These are phyloP conservation scores for Diaporthe citrichinensis DNA, from an alignment of 2,329 filamentous ascomycete genomes.

Conservation along the genomic window DNA sequence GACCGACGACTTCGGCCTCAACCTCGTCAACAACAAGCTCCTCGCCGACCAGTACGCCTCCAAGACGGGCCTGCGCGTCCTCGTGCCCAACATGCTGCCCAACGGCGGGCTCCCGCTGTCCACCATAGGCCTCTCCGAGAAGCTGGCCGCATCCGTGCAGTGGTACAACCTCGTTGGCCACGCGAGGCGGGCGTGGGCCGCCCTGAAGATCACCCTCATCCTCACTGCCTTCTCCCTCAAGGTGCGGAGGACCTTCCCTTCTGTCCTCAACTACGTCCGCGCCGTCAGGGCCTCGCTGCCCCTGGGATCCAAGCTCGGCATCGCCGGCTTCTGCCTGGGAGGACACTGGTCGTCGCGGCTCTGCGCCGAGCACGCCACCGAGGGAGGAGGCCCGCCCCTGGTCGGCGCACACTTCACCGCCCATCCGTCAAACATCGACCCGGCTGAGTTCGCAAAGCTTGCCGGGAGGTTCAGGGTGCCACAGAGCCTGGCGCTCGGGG, in stretches of 20 bases:
- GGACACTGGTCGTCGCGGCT: conserved; percentile 52
- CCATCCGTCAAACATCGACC: conserved; percentile 53
- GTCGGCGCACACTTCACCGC: conserved; percentile 54
- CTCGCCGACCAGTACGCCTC: conserved; percentile 43
- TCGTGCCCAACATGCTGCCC: conserved; percentile 48
- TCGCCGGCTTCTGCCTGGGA: conserved; percentile 59
- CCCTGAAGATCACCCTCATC: conserved; percentile 9
- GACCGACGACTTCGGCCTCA: conserved; percentile 43
- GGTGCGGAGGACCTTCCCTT: conserved; percentile 45
- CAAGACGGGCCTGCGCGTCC: conserved; percentile 45
- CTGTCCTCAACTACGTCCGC: conserved; percentile 50
- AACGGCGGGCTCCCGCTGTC: conserved; percentile 42
- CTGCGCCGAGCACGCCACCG: conserved; percentile 43
- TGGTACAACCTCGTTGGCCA: conserved; percentile 37
- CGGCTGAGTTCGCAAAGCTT: conserved; percentile 49
- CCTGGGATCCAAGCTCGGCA: conserved; percentile 50
- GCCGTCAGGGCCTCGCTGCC: conserved; percentile 48
- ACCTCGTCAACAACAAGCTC: conserved; percentile 44
- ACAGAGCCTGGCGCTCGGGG: conserved; percentile 45
- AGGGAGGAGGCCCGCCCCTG: conserved; percentile 47
- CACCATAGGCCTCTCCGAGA: conserved; percentile 42
- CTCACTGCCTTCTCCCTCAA: conserved; percentile 33
- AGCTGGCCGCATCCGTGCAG: conserved; percentile 32
- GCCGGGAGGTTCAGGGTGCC: conserved; percentile 43
- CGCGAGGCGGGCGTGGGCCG: conserved; percentile 17